Percentiles rank a stretch among this genome's conserved stretches.
phyloP scores from a whole-genome alignment of 1,284 basidiomycete species.

The Moniliophthora roreri region DNA sequence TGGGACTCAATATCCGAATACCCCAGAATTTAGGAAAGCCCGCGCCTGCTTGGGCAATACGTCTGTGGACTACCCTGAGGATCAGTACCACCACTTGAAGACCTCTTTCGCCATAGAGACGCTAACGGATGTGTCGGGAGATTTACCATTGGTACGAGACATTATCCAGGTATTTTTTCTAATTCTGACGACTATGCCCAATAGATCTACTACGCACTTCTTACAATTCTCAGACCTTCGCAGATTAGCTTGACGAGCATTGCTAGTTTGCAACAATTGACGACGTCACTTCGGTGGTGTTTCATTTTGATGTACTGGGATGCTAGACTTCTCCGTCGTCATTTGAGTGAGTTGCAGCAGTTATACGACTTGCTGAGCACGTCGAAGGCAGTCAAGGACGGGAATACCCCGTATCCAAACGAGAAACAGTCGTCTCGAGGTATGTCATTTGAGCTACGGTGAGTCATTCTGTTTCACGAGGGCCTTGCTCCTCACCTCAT shows the following conservation, averaged over 20 bases:
- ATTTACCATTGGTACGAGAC: constrained; percentile 27
- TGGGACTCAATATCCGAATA: neutral
- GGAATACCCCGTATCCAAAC: constrained; percentile 20
- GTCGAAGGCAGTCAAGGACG: constrained; percentile 11
- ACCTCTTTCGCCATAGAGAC: neutral
- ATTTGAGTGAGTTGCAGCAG: constrained; percentile 7
- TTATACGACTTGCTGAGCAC: constrained; percentile 10
- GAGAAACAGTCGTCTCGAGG: constrained; percentile 23
- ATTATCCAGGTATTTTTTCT: neutral
- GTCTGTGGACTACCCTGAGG: constrained; percentile 3
- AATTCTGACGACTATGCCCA: constrained; percentile 5
- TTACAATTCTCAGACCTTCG: constrained; percentile 21
- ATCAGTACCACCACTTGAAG: constrained; percentile 1
- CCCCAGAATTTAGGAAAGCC: constrained; percentile 36
- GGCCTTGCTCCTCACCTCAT: neutral
- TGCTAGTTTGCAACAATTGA: constrained; percentile 9
- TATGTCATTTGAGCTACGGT: constrained; percentile 39
- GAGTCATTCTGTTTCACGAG: constrained; percentile 9
- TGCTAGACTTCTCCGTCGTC: neutral
- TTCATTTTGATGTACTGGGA: constrained; percentile 10
- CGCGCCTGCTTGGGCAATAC: constrained; percentile 27
- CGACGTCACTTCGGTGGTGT: constrained; percentile 3
- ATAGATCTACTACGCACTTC: constrained; percentile 28
- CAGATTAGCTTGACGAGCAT: constrained; percentile 8
- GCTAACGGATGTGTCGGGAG: constrained; percentile 14